phyloP scores from a whole-genome alignment of 257 asterid species.

The Echium plantagineum region DNA sequence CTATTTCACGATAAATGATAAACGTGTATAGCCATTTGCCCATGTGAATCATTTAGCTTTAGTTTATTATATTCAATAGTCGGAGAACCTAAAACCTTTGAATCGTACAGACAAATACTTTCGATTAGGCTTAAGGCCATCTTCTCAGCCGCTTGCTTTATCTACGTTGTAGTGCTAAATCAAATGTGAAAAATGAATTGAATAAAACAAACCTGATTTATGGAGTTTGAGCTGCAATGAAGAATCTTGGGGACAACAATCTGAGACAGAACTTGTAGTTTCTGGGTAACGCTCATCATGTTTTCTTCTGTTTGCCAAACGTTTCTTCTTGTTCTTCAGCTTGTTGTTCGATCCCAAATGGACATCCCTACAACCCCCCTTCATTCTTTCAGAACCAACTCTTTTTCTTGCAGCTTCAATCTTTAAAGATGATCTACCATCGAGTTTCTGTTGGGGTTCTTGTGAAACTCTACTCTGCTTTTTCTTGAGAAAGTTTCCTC shows the following conservation, averaged over 20 bases:
- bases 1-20: too few species aligned
- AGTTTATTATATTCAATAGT: too few species aligned
- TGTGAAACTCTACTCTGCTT: constrained; percentile 3
- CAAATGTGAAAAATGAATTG: neutral
- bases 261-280: constrained; percentile 1
- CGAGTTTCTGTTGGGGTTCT: constrained; percentile 4
- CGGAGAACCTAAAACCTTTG: too few species aligned
- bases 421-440: neutral
- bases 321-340: constrained; percentile 8
- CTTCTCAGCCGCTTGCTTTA: too few species aligned
- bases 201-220: constrained; percentile 17
- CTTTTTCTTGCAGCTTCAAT: neutral
- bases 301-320: constrained; percentile 6
- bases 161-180: too few species aligned
- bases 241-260: neutral
- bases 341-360: constrained; percentile 11
- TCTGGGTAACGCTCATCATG: constrained; percentile 5
- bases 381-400: constrained; percentile 6
- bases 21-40: too few species aligned
- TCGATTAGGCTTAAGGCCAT: too few species aligned
- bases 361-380: constrained; percentile 18
- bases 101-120: too few species aligned
- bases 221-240: constrained; percentile 12
- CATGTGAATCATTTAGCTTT: too few species aligned
- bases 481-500: constrained; percentile 4